Base-by-base conservation (phyloP, 176 grass and related monocot species). In the Carex parvula region DNA sequence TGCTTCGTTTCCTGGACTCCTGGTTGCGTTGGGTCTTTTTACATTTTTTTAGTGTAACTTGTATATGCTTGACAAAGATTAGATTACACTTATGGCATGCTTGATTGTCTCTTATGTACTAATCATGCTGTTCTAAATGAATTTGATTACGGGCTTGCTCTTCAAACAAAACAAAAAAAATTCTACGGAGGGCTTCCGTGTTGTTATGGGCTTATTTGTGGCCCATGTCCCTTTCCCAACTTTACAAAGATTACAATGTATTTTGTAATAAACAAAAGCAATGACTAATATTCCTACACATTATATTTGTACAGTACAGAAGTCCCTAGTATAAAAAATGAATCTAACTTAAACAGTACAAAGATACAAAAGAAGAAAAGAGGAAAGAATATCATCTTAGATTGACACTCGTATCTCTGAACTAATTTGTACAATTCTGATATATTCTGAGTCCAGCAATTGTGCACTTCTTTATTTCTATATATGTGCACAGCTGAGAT, bases 401-500 rank as follows among this genome's bases (percentile, higher is more conserved):
- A 76, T 54, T 54, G 14, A 56, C 48, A 76, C 20, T 76, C 39
- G 3, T 26, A 7, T 76, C 22, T 76, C 22, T 76, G 22, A 55
- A 76, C 44, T 55, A 76, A 76, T 76, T 54, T 76, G 48, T 76
- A 76, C 72, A 76, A 17, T 76, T 50, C 48, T 76, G 30, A 26
- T 55, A 76, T 72, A 72, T 72, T 24, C 72, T 76, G 72, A 32
- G 13, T 55, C 3, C 3, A 55, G 72, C 44, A 76, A 76, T 55
- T 30, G 48, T 55, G 5, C 13, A 54, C 21, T 13, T 46, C 15
- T 22, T 50, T 32, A 15, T 15, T 29, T 76, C 53, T 54, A 21
- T 53, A 16, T 76, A 76, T 76, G 50, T 55, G 48, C 46, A 55
- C 55, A 76, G 5, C 55, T 20, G 72, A 55, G 48, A 48, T 76